phyloP scores from a whole-genome alignment of 2,329 filamentous ascomycete species.

The Diatrype stigma region DNA sequence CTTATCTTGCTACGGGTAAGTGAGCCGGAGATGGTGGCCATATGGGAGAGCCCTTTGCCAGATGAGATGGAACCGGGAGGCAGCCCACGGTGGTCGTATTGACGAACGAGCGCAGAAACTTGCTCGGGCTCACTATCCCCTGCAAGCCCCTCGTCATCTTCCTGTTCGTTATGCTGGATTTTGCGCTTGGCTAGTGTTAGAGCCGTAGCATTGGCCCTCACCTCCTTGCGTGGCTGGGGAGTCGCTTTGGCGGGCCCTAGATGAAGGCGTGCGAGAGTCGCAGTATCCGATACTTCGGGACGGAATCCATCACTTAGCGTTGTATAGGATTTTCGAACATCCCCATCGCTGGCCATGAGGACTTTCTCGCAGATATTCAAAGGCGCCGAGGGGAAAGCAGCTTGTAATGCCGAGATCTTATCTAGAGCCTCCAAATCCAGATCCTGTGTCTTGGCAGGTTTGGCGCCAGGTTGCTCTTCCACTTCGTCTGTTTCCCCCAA shows the following conservation, averaged over 20 bases:
- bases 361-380: conserved; percentile 32
- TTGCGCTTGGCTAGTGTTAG: not conserved
- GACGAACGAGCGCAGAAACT: conserved; percentile 23
- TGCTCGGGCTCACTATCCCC: conserved; percentile 23
- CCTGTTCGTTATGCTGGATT: conserved; percentile 22
- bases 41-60: conserved; percentile 30
- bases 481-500: conserved; percentile 17
- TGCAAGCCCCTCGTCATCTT: conserved; percentile 17
- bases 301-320: conserved; percentile 29
- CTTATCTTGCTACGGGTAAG: conserved; percentile 21
- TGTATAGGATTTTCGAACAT: conserved; percentile 35
- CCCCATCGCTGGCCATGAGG: conserved; percentile 27
- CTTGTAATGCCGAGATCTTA: conserved; percentile 32
- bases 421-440: conserved; percentile 24
- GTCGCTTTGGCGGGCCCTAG: not conserved
- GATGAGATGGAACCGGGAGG: conserved; percentile 35
- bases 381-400: conserved; percentile 40
- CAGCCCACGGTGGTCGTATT: conserved; percentile 34
- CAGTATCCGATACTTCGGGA: conserved; percentile 21
- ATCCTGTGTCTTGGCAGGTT: not conserved
- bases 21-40: conserved; percentile 29
- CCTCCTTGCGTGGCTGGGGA: not conserved
- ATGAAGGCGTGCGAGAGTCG: conserved; percentile 6
- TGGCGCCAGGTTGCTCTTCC: conserved; percentile 9
- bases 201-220: not conserved